These are phyloP conservation scores for Nakazawaea ambrosiae DNA, from an alignment of 805 yeast genomes.

Conservation along the genomic window DNA sequence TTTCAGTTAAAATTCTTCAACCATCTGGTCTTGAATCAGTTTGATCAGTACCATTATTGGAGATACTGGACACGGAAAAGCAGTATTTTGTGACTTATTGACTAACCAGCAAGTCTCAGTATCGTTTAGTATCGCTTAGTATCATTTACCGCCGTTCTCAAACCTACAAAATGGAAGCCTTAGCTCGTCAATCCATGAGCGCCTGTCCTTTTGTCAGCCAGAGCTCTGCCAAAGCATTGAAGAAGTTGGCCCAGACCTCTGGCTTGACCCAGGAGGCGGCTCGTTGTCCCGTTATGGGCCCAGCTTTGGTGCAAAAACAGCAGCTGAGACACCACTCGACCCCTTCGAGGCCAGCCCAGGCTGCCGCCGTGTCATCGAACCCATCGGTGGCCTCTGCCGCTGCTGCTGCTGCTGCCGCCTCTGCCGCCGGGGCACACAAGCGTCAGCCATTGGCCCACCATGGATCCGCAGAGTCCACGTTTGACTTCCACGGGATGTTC, in stretches of 20 bases:
- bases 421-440: constrained; percentile 6
- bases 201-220: constrained; percentile 77
- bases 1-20: no score
- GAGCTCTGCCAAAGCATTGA: constrained; percentile 51
- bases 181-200: constrained; percentile 67
- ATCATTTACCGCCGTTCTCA: not conserved
- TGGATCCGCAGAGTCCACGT: constrained; percentile 33
- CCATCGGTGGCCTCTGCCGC: constrained; percentile 23
- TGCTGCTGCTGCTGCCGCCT: constrained; percentile 21
- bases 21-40: no score
- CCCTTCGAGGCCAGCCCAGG: constrained; percentile 22
- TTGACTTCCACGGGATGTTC: constrained; percentile 70
- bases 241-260: constrained; percentile 40
- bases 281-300: constrained; percentile 87
- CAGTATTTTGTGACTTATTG: no score
- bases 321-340: constrained; percentile 36
- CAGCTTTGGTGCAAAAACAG: constrained; percentile 49
- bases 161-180: constrained; percentile 54
- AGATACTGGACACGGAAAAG: no score
- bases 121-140: not conserved
- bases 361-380: constrained; percentile 26
- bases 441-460: constrained; percentile 2
- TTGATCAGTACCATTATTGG: no score
- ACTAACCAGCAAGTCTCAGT: no score
- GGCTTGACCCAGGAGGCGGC: constrained; percentile 52